Evolutionary conservation across 495 filamentous ascomycete genomes (phyloP), one percentile per base, ranked within the genome.

Genomic region (Neurospora tetrasperma): DNA sequence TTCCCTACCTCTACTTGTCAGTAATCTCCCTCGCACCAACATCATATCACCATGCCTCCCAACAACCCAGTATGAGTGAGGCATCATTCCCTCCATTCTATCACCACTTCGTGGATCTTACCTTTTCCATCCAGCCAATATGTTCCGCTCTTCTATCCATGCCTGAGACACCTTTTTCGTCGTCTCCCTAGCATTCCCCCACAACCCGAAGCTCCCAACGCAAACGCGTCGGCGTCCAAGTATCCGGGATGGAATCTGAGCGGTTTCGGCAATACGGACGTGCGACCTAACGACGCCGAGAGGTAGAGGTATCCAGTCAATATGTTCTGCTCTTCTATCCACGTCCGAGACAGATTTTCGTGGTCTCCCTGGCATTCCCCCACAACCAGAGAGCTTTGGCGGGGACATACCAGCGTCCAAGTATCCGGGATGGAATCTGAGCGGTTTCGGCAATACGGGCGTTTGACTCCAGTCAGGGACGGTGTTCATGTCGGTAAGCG

Each of bases 181-280:
- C 18, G 79, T 38, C 75, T 81, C 16, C 79, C 79, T 9, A 75
- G 76, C 2, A 79, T 79, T 11, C 79, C 80, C 6, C 78, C 80
- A 23, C 69, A 75, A 1, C 70, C 72, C 14, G 71, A 73, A 39
- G 46, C 73, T 2, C 71, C 78, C 38, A 39, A 73, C 43, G 68
- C 69, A 39, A 39, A 69, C 40, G 42, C 69, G 12, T 16, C 54
- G 12, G 54, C 27, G 5, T 38, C 72, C 11, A 76, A 80, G 42
- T 82, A 82, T 66, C 54, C 77, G 14, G 80, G 78, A 9, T 82
- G 80, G 80, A 79, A 82, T 44, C 40, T 82, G 39, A 75, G 76
- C 38, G 80, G 80, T 7, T 82, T 78, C 44, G 79, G 79, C 12
- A 81, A 79, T 38, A 81, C 79, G 18, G 80, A 78, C 40, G 76